A percentile compares a stretch with the other conserved stretches of the same genome.
phyloP scores from a whole-genome alignment of 2,329 filamentous ascomycete species.

The Colletotrichum australisinense region DNA sequence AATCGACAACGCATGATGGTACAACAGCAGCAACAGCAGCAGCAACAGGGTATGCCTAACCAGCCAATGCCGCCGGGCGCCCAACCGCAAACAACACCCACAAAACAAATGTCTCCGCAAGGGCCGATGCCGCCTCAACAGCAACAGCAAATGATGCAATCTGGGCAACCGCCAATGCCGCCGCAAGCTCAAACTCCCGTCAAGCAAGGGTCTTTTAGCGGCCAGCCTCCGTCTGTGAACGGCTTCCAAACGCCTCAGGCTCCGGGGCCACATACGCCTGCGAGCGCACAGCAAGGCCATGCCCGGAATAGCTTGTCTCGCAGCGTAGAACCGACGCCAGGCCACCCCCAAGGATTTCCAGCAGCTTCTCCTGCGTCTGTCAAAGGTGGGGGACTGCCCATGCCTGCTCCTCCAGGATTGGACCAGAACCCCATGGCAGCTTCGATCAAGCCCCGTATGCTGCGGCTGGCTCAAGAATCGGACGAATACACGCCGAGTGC shows the following conservation, averaged over 20 bases:
- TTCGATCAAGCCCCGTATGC: constrained; percentile 45
- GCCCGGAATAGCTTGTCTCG: constrained; percentile 63
- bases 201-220: constrained; percentile 60
- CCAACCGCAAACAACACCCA: constrained; percentile 51
- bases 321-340: constrained; percentile 58
- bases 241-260: constrained; percentile 60
- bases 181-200: constrained; percentile 51
- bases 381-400: constrained; percentile 54
- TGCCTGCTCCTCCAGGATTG: constrained; percentile 44
- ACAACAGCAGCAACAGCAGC: constrained; percentile 55
- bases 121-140: constrained; percentile 41
- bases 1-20: constrained; percentile 61
- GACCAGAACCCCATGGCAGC: constrained; percentile 32
- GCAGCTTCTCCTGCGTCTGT: constrained; percentile 57
- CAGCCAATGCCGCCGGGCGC: constrained; percentile 46
- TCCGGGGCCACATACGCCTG: constrained; percentile 56
- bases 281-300: constrained; percentile 56
- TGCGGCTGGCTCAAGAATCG: constrained; percentile 56
- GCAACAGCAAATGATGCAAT: constrained; percentile 47
- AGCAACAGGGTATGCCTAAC: constrained; percentile 40
- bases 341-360: constrained; percentile 53
- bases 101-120: constrained; percentile 53
- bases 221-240: constrained; percentile 57
- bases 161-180: constrained; percentile 49
- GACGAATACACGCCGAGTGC: constrained; percentile 68